Evolutionary conservation across 371 early-diverging fungal species (phyloP).

Genomic region (Vairimorpha apis): DNA sequence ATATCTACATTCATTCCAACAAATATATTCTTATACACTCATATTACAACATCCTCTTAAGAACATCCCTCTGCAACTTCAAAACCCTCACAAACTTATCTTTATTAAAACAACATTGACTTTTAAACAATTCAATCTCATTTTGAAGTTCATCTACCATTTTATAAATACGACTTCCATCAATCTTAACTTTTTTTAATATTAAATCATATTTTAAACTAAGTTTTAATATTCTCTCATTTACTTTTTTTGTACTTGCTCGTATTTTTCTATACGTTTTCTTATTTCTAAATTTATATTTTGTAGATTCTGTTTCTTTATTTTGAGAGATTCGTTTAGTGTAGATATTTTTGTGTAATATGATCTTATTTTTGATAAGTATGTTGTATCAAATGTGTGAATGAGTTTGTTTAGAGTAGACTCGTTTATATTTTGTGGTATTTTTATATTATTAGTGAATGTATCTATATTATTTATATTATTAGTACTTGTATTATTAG

Average conservation of each 20-base stretch:
- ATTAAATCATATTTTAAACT: not conserved
- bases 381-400: too few relatives aligned
- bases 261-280: not conserved
- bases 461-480: too few relatives aligned
- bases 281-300: slow-evolving; percentile 11
- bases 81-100: slow-evolving; percentile 22
- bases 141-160: not conserved
- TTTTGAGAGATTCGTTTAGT: slow-evolving; percentile 16
- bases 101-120: not conserved
- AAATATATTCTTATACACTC: too few relatives aligned
- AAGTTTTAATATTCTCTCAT: slow-evolving; percentile 8
- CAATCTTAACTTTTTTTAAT: slow-evolving; percentile 4
- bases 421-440: too few relatives aligned
- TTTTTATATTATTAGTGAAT: too few relatives aligned
- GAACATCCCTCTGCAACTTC: slow-evolving; percentile 23
- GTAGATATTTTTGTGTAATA: slow-evolving; percentile 2
- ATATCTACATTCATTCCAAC: too few relatives aligned
- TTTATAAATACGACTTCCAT: slow-evolving; percentile 7
- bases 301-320: slow-evolving; percentile 10
- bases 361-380: not conserved
- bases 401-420: too few relatives aligned
- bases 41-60: slow-evolving; percentile 14
- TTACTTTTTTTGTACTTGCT: slow-evolving; percentile 11
- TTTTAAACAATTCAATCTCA: slow-evolving; percentile 1
- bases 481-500: too few relatives aligned